Base-by-base conservation (phyloP, 2,329 filamentous ascomycete species). In the Taxawa tesnikishii region DNA sequence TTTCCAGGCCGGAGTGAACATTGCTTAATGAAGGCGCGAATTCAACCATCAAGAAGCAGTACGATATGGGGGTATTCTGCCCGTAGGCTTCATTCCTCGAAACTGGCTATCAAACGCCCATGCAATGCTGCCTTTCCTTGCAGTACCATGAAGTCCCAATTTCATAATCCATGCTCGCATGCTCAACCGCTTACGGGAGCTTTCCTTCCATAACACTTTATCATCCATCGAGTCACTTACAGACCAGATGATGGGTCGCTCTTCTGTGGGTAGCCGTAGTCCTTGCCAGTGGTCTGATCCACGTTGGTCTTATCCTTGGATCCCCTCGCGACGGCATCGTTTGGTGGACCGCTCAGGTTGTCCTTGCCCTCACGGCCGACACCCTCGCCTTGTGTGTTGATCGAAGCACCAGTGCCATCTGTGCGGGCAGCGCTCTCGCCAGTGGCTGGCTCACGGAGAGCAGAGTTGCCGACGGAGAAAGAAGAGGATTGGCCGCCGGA, bases 341-440 rank as follows among this genome's bases (percentile, higher is more conserved):
- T 70, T 12, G 75, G 73, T 14, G 72, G 55, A 3, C 62, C 63
- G 7, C 60, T 53, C 8, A 79, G 53, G 23, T 61, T 60, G 19
- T 82, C 75, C 41, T 63, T 59, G 13, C 63, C 76, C 54, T 81
- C 65, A 27, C 78, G 66, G 9, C 77, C 79, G 35, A 82, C 66
- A 25, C 55, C 47, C 35, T 47, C 45, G 26, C 61, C 67, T 10
- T 50, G 53, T 10, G 62, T 65, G 23, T 61, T 56, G 50, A 66
- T 74, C 51, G 78, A 59, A 47, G 71, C 67, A 27, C 65, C 62
- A 4, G 65, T 60, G 10, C 58, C 66, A 15, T 62, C 67, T 27
- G 54, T 53, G 43, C 68, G 54, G 27, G 60, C 67, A 42, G 62
- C 64, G 44, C 63, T 70, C 26, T 62, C 63, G 39, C 67, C 69